Conservation (phyloP, 805 yeast genomes). For the Metschnikowia kofuensis region DNA sequence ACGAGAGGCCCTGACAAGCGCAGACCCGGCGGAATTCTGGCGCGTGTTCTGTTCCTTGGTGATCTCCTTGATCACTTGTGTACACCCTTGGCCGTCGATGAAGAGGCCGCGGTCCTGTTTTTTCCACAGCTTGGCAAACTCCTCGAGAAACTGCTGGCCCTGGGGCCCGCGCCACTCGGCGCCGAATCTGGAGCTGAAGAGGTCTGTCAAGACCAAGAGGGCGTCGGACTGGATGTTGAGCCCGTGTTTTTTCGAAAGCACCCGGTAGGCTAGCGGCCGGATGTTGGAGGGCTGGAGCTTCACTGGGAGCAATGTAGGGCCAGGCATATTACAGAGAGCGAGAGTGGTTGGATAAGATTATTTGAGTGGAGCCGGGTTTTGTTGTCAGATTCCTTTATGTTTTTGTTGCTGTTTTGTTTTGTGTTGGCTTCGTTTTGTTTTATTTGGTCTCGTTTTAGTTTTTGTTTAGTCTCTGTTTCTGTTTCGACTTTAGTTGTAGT, state of each 20-base stretch:
- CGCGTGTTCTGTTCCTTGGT: slow-evolving; percentile 17
- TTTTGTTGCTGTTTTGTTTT: too few species aligned
- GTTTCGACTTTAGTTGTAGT: too few species aligned
- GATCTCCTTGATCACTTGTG: slow-evolving; percentile 60
- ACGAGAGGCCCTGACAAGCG: slow-evolving; percentile 13
- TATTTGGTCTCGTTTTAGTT: too few species aligned
- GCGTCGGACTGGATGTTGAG: slow-evolving; percentile 87
- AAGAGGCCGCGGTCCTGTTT: slow-evolving; percentile 85
- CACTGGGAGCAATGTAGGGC: slow-evolving; percentile 56
- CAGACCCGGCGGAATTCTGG: neutral
- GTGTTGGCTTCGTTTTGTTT: too few species aligned
- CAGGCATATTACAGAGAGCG: neutral
- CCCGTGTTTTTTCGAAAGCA: slow-evolving; percentile 89
- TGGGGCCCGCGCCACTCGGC: slow-evolving; percentile 76
- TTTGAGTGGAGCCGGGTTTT: too few species aligned
- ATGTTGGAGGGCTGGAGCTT: slow-evolving; percentile 75
- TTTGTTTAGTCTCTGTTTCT: too few species aligned
- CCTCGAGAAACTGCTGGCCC: slow-evolving; percentile 67
- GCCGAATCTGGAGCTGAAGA: slow-evolving; percentile 75
- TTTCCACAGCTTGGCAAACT: slow-evolving; percentile 80
- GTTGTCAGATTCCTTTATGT: too few species aligned
- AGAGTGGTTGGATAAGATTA: neutral
- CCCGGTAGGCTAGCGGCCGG: slow-evolving; percentile 88
- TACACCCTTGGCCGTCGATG: slow-evolving; percentile 70
- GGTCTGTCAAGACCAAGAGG: slow-evolving; percentile 65